Conservation (phyloP, 2,329 filamentous ascomycete genomes). For the Sclerotinia sclerotiorum region DNA sequence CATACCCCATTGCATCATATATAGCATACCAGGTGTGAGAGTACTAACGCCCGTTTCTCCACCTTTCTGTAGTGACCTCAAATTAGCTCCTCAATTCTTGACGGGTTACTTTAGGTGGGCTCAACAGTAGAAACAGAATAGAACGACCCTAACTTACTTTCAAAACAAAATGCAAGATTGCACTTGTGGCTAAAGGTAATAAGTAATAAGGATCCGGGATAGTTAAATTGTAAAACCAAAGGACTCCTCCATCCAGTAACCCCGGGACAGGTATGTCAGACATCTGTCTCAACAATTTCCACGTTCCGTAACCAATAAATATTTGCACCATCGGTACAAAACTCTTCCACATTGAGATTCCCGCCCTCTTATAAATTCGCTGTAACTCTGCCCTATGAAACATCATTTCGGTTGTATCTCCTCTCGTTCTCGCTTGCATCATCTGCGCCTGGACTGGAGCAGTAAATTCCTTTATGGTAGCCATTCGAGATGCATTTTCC, state of each 20-base stretch:
- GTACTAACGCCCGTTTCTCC: slow-evolving; percentile 49
- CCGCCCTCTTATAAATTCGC: slow-evolving; percentile 53
- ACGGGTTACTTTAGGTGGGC: not conserved
- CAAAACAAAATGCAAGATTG: slow-evolving; percentile 52
- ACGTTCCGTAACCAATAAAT: slow-evolving; percentile 77
- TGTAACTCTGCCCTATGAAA: slow-evolving; percentile 50
- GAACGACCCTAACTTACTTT: slow-evolving; percentile 30
- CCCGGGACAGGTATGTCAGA: slow-evolving; percentile 75
- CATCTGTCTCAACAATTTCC: slow-evolving; percentile 75
- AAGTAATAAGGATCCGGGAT: slow-evolving; percentile 74
- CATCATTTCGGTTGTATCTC: slow-evolving; percentile 51
- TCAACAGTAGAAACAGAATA: not conserved
- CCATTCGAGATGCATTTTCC: slow-evolving; percentile 62
- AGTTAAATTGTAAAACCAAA: slow-evolving; percentile 81
- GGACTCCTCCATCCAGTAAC: slow-evolving; percentile 65
- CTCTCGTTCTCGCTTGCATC: slow-evolving; percentile 41
- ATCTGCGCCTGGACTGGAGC: slow-evolving; percentile 58
- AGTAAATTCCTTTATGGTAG: slow-evolving; percentile 57
- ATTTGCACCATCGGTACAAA: slow-evolving; percentile 61
- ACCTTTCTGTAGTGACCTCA: slow-evolving; percentile 43
- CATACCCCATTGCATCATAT: slow-evolving; percentile 48
- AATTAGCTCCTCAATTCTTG: slow-evolving; percentile 1
- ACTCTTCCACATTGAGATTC: slow-evolving; percentile 52
- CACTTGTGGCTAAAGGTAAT: slow-evolving; percentile 65
- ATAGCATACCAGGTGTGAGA: slow-evolving; percentile 41